Evolutionary conservation across 1,284 basidiomycete species (phyloP).

Genomic region (Apiotrichum gamsii): DNA sequence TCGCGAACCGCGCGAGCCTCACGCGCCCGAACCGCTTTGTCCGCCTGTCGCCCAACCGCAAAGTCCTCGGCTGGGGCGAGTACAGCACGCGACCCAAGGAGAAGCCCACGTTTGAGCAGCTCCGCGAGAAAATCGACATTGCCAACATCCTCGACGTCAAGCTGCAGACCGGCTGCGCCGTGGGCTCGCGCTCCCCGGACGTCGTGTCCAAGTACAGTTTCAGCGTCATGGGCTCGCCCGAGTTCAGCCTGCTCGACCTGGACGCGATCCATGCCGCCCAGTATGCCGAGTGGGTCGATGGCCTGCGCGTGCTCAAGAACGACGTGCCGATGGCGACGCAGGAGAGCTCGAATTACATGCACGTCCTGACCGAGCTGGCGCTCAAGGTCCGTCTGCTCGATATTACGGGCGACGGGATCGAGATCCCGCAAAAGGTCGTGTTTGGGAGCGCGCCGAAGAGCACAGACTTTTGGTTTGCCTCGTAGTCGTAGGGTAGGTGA

Average conservation of each 20-base stretch:
- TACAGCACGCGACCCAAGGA: slow-evolving; percentile 19
- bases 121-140: slow-evolving; percentile 66
- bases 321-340: slow-evolving; percentile 61
- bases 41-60: slow-evolving; percentile 35
- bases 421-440: slow-evolving; percentile 62
- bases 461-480: slow-evolving; percentile 80
- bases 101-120: slow-evolving; percentile 27
- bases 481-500: slow-evolving; percentile 13
- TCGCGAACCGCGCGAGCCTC: slow-evolving; percentile 20
- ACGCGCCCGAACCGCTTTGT: slow-evolving; percentile 36
- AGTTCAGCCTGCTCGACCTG: slow-evolving; percentile 73
- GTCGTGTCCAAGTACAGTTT: slow-evolving; percentile 65
- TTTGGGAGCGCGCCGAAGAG: slow-evolving; percentile 59
- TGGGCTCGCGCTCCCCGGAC: slow-evolving; percentile 49
- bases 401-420: slow-evolving; percentile 83
- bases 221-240: slow-evolving; percentile 60
- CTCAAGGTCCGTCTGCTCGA: slow-evolving; percentile 89
- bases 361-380: slow-evolving; percentile 77
- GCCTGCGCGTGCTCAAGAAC: slow-evolving; percentile 75
- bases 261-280: slow-evolving; percentile 76
- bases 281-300: slow-evolving; percentile 95
- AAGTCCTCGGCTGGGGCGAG: slow-evolving; percentile 37
- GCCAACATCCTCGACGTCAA: slow-evolving; percentile 69
- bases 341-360: slow-evolving; percentile 76
- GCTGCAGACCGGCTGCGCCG: slow-evolving; percentile 62